phyloP scores from a whole-genome alignment of 1,284 basidiomycete genomes.

The Gomphus sp. region DNA sequence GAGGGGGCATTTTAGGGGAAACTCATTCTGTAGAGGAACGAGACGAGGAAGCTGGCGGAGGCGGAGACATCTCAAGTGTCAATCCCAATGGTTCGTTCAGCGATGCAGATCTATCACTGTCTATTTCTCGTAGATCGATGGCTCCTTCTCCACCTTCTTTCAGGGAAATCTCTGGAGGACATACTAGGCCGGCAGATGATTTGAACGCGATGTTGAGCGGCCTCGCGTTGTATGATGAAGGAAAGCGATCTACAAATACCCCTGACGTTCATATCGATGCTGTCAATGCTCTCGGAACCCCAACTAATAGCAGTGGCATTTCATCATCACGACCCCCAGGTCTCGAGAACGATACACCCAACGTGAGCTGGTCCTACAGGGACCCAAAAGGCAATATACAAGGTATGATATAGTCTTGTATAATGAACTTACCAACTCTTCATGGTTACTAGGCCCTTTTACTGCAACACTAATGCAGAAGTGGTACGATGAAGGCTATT shows the following conservation, averaged over 20 bases:
- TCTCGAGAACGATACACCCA: slow-evolving; percentile 46
- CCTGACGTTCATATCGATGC: not conserved
- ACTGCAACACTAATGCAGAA: slow-evolving; percentile 88
- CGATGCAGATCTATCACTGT: not conserved
- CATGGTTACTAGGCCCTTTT: slow-evolving; percentile 67
- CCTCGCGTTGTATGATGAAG: not conserved
- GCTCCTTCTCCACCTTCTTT: slow-evolving; percentile 6
- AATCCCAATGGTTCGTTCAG: slow-evolving; percentile 1
- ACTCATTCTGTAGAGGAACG: not conserved
- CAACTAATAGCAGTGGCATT: not conserved
- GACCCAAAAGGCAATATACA: slow-evolving; percentile 87
- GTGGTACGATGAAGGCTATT: slow-evolving; percentile 92
- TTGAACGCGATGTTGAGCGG: not conserved
- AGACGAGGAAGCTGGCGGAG: not conserved
- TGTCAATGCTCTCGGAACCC: not conserved
- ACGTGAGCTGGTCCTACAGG: slow-evolving; percentile 84
- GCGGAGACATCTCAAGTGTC: not conserved
- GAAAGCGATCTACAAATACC: not conserved
- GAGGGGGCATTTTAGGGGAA: not conserved
- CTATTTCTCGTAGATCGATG: slow-evolving; percentile 1
- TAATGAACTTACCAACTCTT: not conserved
- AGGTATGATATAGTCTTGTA: slow-evolving; percentile 37
- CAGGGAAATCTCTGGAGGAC: not conserved
- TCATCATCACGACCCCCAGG: slow-evolving; percentile 30
- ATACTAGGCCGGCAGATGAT: not conserved